A percentile compares a stretch with the other conserved stretches of the same genome.
phyloP scores from a whole-genome alignment of 2,329 filamentous ascomycete species.

The Alternaria triticimaculans region DNA sequence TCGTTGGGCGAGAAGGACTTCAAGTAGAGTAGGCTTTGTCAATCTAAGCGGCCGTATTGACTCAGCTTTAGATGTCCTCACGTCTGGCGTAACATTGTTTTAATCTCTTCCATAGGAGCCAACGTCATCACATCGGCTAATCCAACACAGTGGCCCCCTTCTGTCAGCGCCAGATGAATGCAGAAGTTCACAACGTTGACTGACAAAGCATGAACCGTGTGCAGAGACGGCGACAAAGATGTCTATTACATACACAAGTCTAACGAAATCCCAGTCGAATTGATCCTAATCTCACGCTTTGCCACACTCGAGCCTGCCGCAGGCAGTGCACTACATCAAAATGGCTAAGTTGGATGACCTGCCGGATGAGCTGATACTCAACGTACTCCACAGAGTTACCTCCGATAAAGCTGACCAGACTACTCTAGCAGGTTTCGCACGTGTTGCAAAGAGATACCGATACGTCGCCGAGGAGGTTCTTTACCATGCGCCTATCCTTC shows the following conservation, averaged over 20 bases:
- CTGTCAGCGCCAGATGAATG: background rate
- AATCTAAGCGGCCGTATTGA: background rate
- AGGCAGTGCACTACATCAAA: background rate
- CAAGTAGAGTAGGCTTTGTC: constrained; percentile 10
- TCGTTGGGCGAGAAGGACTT: constrained; percentile 37
- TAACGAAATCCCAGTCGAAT: background rate
- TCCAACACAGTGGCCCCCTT: background rate
- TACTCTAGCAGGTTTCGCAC: background rate
- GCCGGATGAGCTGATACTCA: background rate
- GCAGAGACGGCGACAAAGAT: background rate
- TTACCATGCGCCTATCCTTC: background rate
- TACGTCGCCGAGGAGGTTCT: background rate
- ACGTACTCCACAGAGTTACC: background rate
- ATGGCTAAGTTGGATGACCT: background rate
- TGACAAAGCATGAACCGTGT: background rate
- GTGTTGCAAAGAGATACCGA: background rate
- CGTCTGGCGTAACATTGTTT: background rate
- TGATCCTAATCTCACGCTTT: background rate
- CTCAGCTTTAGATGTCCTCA: background rate
- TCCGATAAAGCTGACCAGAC: background rate
- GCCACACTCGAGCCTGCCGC: background rate
- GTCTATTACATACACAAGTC: background rate
- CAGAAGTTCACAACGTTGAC: background rate
- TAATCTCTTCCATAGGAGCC: background rate
- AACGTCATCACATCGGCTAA: background rate